A percentile compares a stretch with the other conserved stretches of the same genome.
These are phyloP conservation scores for Boletus rufocinnamomeus DNA, from an alignment of 768 basidiomycete genomes.

Conservation along the genomic window DNA sequence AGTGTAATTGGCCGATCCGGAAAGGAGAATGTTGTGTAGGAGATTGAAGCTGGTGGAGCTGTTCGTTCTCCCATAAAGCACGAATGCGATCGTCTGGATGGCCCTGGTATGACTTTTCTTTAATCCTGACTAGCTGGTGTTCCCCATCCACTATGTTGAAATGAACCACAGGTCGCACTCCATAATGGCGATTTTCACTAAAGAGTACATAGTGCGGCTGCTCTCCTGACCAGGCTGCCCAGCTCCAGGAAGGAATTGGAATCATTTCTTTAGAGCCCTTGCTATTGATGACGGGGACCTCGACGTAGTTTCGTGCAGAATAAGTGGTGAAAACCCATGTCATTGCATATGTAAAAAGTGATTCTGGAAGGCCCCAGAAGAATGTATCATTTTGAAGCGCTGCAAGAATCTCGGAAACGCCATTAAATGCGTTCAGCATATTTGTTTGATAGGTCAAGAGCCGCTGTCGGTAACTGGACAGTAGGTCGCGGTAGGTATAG, in stretches of 20 bases:
- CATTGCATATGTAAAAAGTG: constrained; percentile 12
- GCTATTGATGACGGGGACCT: constrained; percentile 1
- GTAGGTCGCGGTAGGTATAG: neutral
- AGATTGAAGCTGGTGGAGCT: neutral
- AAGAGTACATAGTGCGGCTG: neutral
- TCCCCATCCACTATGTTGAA: constrained; percentile 9
- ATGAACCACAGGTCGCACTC: neutral
- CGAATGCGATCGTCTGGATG: neutral
- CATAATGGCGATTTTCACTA: fast-evolving
- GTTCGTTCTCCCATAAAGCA: neutral
- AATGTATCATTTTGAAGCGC: constrained; percentile 12
- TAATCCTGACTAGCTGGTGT: neutral
- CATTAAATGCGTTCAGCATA: constrained; percentile 15
- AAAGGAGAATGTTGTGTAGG: neutral
- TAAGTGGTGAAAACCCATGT: constrained; percentile 4
- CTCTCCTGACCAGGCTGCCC: constrained; percentile 11
- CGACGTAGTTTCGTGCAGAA: constrained; percentile 1
- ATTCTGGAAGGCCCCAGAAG: constrained; percentile 19
- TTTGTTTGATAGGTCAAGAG: constrained; percentile 14
- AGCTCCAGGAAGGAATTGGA: constrained; percentile 22
- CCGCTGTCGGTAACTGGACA: constrained; percentile 12
- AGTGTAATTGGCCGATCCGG: constrained; percentile 8
- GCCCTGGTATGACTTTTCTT: neutral
- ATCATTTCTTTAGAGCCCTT: constrained; percentile 8
- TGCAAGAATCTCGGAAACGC: constrained; percentile 16